Evolutionary conservation across 2,329 filamentous ascomycete genomes (phyloP).

Genomic region (Ceratocystis papillata): DNA sequence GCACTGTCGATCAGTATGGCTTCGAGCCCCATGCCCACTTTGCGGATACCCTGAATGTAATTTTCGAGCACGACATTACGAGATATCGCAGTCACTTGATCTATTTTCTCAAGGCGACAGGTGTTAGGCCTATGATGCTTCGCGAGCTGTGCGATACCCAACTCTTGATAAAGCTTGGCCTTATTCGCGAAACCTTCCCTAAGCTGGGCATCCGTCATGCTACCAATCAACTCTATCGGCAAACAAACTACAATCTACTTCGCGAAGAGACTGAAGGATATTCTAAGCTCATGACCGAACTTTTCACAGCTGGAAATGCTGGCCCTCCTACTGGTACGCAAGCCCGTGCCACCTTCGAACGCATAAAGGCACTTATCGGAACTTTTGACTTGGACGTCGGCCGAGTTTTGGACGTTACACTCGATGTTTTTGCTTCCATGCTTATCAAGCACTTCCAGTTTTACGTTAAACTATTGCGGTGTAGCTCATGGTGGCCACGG

Average conservation of each 20-base stretch:
- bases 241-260: conserved; percentile 91
- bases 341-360: conserved; percentile 77
- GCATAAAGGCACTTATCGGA: conserved; percentile 86
- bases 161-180: conserved; percentile 61
- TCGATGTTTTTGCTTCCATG: conserved; percentile 89
- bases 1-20: conserved; percentile 36
- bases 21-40: conserved; percentile 62
- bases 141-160: conserved; percentile 73
- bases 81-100: conserved; percentile 44
- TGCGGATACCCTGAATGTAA: conserved; percentile 69
- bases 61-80: conserved; percentile 58
- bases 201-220: conserved; percentile 78
- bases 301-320: conserved; percentile 76
- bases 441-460: conserved; percentile 88
- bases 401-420: conserved; percentile 80
- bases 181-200: conserved; percentile 76
- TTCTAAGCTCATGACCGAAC: conserved; percentile 87
- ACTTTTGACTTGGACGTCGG: conserved; percentile 96
- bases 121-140: conserved; percentile 60
- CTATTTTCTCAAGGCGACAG: conserved; percentile 60
- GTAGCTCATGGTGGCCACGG: conserved; percentile 94
- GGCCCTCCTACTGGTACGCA: conserved; percentile 63
- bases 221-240: conserved; percentile 86
- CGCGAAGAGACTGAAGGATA: conserved; percentile 95
- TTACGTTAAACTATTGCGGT: conserved; percentile 82